A percentile compares a stretch with the other conserved stretches of the same genome.
These are phyloP conservation scores for Pseudogymnoascus sp. DNA, from an alignment of 2,329 filamentous ascomycete genomes.

Conservation along the genomic window DNA sequence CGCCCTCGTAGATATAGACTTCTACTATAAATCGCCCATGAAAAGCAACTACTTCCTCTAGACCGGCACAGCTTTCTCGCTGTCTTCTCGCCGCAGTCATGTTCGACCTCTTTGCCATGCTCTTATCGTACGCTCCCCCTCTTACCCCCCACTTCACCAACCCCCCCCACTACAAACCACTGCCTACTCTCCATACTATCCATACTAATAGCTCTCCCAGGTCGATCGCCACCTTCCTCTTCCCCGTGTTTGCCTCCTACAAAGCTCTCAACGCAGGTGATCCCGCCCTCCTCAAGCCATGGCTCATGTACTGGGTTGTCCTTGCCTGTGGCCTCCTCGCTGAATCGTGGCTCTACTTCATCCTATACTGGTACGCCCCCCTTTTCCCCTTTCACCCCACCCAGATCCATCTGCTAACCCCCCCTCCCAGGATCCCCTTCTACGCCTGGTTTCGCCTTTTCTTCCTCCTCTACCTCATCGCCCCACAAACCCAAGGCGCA, in stretches of 20 bases:
- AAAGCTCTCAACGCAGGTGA: slow-evolving; percentile 93
- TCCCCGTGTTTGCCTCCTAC: slow-evolving; percentile 94
- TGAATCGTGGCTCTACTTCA: slow-evolving; percentile 83
- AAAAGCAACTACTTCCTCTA: background rate
- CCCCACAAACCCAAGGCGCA: slow-evolving; percentile 95
- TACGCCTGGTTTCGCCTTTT: slow-evolving; percentile 85
- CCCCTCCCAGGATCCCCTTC: slow-evolving; percentile 65
- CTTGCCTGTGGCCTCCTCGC: slow-evolving; percentile 72
- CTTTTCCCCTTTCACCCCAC: background rate
- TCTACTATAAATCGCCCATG: slow-evolving; percentile 2
- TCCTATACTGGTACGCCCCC: slow-evolving; percentile 63
- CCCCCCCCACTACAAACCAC: slow-evolving; percentile 16
- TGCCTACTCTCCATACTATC: slow-evolving; percentile 4
- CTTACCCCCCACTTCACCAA: slow-evolving; percentile 13
- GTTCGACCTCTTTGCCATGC: slow-evolving; percentile 72
- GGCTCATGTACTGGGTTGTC: slow-evolving; percentile 99
- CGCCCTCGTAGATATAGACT: background rate
- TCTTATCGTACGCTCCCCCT: slow-evolving; percentile 56
- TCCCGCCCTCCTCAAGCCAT: slow-evolving; percentile 83
- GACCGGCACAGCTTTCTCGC: slow-evolving; percentile 5
- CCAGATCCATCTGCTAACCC: slow-evolving; percentile 9
- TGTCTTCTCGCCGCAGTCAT: slow-evolving; percentile 36
- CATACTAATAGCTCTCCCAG: slow-evolving; percentile 39
- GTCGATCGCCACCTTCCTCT: slow-evolving; percentile 80
- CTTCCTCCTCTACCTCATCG: slow-evolving; percentile 87